phyloP scores from a whole-genome alignment of 768 basidiomycete species.

The Mycena sanguinolenta region DNA sequence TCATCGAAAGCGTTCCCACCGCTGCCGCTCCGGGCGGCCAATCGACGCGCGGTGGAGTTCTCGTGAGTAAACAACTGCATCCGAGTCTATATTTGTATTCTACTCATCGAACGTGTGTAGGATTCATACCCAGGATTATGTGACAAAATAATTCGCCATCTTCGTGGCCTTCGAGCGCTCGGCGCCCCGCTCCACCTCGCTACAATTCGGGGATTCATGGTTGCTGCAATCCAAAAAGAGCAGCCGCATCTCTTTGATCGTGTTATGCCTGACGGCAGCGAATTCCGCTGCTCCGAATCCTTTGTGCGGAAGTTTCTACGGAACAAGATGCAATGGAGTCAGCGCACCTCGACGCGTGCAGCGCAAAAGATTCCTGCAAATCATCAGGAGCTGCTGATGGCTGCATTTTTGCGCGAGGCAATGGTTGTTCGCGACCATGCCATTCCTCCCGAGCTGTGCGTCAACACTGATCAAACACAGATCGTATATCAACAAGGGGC shows the following conservation, averaged over 20 bases:
- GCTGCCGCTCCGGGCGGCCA: constrained; percentile 9
- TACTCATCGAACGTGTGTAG: background rate
- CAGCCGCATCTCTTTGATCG: constrained; percentile 45
- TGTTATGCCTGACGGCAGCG: constrained; percentile 39
- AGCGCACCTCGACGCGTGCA: constrained; percentile 46
- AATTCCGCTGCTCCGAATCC: constrained; percentile 45
- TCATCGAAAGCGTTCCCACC: background rate
- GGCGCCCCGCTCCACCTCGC: constrained; percentile 42
- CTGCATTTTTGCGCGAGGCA: constrained; percentile 41
- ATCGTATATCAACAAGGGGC: constrained; percentile 41
- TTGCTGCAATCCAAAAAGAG: constrained; percentile 41
- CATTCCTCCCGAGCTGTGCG: constrained; percentile 43
- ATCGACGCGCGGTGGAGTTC: constrained; percentile 6
- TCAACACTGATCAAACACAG: constrained; percentile 56
- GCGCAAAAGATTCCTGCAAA: constrained; percentile 50
- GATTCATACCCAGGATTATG: constrained; percentile 3
- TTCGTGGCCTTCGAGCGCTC: constrained; percentile 37
- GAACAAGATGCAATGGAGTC: constrained; percentile 40
- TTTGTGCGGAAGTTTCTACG: constrained; percentile 31
- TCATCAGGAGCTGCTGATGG: constrained; percentile 35
- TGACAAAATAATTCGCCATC: constrained; percentile 27
- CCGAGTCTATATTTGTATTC: too few species aligned
- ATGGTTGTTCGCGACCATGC: constrained; percentile 42
- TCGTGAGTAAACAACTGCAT: background rate
- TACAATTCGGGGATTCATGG: constrained; percentile 45